phyloP scores from a whole-genome alignment of 192 early-diverging fungal species.

The Pilobolus umbonatus region DNA sequence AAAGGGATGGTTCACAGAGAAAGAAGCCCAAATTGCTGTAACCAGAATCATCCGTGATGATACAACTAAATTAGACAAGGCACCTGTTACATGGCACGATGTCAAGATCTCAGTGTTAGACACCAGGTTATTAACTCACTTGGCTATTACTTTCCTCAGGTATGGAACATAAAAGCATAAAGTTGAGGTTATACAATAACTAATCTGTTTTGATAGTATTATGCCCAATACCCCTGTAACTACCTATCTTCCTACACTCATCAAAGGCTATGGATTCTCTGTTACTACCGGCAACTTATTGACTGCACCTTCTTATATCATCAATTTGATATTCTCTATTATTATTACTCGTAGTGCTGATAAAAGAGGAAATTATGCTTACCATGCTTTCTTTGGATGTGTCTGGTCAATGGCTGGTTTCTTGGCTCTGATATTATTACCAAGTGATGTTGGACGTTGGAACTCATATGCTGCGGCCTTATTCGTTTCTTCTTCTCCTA shows the following conservation, averaged over 20 bases:
- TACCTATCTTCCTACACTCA: conserved; percentile 22
- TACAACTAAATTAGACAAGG: conserved; percentile 36
- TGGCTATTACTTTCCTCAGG: conserved; percentile 19
- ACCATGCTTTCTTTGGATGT: conserved; percentile 10
- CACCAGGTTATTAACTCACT: conserved; percentile 23
- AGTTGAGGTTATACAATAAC: background rate
- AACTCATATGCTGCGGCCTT: conserved; percentile 19
- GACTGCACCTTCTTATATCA: conserved; percentile 13
- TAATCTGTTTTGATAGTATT: conserved; percentile 1
- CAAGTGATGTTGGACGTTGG: conserved; percentile 26
- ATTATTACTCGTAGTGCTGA: conserved; percentile 15
- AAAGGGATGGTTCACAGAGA: conserved; percentile 43
- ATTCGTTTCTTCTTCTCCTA: conserved; percentile 11
- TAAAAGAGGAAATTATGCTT: conserved; percentile 12
- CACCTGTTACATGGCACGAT: conserved; percentile 9
- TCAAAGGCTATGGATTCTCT: conserved; percentile 12
- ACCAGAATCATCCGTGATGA: conserved; percentile 60
- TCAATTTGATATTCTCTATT: conserved; percentile 8
- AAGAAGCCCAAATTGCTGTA: conserved; percentile 49
- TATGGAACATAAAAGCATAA: background rate
- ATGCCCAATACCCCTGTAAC: conserved; percentile 13
- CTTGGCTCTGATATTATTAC: conserved; percentile 27
- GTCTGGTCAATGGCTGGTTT: conserved; percentile 25
- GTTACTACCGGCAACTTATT: conserved; percentile 21
- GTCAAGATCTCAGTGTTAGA: conserved; percentile 5